A percentile compares a stretch with the other conserved stretches of the same genome.
These are phyloP conservation scores for Saccharomycopsis javanensis DNA, from an alignment of 805 yeast species.

Conservation along the genomic window DNA sequence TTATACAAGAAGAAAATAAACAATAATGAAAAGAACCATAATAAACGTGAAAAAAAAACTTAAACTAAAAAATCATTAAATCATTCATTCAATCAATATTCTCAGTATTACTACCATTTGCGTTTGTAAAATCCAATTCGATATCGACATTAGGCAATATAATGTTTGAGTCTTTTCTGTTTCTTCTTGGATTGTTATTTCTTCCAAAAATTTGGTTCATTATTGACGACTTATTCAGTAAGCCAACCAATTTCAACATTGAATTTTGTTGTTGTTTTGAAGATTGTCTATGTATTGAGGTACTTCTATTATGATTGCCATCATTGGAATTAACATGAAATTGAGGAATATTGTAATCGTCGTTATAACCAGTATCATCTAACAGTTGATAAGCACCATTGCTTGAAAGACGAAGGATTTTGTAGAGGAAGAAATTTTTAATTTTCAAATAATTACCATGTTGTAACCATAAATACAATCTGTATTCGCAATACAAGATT, in stretches of 20 bases:
- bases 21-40: too few relatives aligned
- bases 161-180: constrained; percentile 18
- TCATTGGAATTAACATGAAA: background rate
- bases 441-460: constrained; percentile 21
- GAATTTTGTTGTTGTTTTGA: constrained; percentile 5
- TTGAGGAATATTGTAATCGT: constrained; percentile 1
- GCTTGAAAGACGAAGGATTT: background rate
- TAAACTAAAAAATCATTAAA: too few relatives aligned
- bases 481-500: constrained; percentile 38
- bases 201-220: constrained; percentile 15
- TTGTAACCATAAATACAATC: constrained; percentile 34
- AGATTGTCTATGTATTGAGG: constrained; percentile 3
- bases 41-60: too few relatives aligned
- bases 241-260: constrained; percentile 15
- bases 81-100: background rate
- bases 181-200: constrained; percentile 13
- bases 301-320: background rate
- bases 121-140: constrained; percentile 14
- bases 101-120: background rate
- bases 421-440: constrained; percentile 5
- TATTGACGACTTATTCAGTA: constrained; percentile 8
- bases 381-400: constrained; percentile 1
- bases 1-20: too few relatives aligned
- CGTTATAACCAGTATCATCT: background rate
- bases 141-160: constrained; percentile 20